phyloP scores from a whole-genome alignment of 257 asterid genomes.

The Solanum tacnaense region DNA sequence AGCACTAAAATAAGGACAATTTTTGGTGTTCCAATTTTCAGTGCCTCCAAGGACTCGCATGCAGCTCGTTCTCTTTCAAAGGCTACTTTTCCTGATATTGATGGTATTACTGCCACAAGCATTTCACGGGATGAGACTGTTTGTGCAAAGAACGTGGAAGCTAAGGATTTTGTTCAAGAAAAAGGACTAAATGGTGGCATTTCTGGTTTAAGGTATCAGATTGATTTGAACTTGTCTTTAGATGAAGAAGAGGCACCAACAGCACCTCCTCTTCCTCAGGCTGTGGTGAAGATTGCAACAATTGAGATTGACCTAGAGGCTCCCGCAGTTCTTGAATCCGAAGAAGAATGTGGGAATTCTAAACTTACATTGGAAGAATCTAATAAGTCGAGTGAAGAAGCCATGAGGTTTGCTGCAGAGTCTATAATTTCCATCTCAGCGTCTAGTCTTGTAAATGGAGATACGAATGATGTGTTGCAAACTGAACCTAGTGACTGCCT shows the following conservation, averaged over 20 bases:
- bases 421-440: constrained; percentile 48
- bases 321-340: constrained; percentile 24
- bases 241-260: constrained; percentile 39
- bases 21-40: constrained; percentile 10
- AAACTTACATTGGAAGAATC: neutral
- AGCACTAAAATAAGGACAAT: constrained; percentile 5
- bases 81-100: neutral
- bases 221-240: constrained; percentile 63
- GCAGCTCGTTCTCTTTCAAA: neutral
- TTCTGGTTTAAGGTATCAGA: constrained; percentile 31
- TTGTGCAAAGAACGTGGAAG: constrained; percentile 2
- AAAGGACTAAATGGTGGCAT: constrained; percentile 5
- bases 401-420: constrained; percentile 52
- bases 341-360: constrained; percentile 2
- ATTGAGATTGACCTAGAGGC: constrained; percentile 50
- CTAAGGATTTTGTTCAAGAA: constrained; percentile 3
- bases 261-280: constrained; percentile 23
- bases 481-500: constrained; percentile 15
- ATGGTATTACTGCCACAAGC: neutral
- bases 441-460: neutral
- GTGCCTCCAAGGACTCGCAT: neutral
- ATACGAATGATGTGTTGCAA: constrained; percentile 5
- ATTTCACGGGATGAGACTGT: constrained; percentile 1
- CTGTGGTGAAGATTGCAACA: constrained; percentile 23
- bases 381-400: constrained; percentile 16